Evolutionary conservation across 768 basidiomycete species (phyloP), one percentile per base, ranked within the genome.

Genomic region (Wakefieldia striispora): DNA sequence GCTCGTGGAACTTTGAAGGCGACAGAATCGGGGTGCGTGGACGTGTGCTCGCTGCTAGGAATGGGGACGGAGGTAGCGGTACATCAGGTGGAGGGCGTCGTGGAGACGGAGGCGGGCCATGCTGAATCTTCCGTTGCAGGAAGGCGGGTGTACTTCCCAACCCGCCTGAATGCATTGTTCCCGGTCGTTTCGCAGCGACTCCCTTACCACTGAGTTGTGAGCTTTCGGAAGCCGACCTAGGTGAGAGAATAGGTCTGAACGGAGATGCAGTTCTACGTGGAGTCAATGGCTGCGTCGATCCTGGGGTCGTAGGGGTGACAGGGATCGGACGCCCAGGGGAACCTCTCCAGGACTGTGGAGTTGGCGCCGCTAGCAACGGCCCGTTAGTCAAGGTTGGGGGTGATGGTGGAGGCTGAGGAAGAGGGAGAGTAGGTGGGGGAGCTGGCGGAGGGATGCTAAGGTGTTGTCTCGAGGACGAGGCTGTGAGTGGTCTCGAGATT

Each of bases 1-100:
- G 68, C 19, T 67, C 68, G 35, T 68, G 66, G 56, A 69, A 67
- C 41, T 69, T 67, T 6, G 66, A 68, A 27, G 51, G 40, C 6
- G 51, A 17, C 17, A 26, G 41, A 3, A 58, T 23, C 2, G 58
- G 56, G 5, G 58, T 59, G 8, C 54, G 53, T 27, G 52, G 40
- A 3, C 38, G 50, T 6, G 40, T 23, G 38, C 27, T 45, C 8
- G 45, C 40, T 1, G 20, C 27, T 17, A 29, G 36, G 43, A 42
- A 40, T 2, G 64, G 64, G 3, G 65, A 58, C 2, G 65, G 61
- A 27, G 68, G 66, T n/a, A 69, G 40, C 6, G 68, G 63, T 16
- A 21, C 19, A 49, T 67, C 68, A 6, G 57, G 68, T 23, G 68
- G 66, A 8, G 61, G 63, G 5, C 51, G 53, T 24, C 59, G 61